Percentiles rank a stretch among this genome's conserved stretches.
phyloP scores from a whole-genome alignment of 805 yeast species.

The Peterozyma toletana region DNA sequence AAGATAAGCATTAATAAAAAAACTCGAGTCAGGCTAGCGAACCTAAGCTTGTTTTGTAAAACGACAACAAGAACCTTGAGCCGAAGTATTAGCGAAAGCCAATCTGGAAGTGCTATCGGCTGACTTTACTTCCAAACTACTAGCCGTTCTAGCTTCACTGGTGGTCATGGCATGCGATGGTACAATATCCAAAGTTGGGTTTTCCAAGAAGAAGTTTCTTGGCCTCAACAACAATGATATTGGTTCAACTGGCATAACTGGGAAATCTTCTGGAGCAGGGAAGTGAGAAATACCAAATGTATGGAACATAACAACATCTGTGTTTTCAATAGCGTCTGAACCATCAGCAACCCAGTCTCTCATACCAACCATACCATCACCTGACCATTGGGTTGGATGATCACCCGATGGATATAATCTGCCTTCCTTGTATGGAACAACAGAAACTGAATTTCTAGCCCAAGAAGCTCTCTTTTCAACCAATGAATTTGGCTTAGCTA shows the following conservation, averaged over 20 bases:
- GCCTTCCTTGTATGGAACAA: conserved; percentile 57
- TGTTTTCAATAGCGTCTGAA: conserved; percentile 38
- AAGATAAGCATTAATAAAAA: neutral
- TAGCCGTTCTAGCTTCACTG: conserved; percentile 19
- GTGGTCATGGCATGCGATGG: conserved; percentile 39
- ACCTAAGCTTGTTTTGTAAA: neutral
- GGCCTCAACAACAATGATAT: conserved; percentile 58
- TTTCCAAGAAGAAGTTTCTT: conserved; percentile 56
- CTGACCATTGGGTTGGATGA: conserved; percentile 51
- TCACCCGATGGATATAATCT: conserved; percentile 63
- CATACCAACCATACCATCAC: conserved; percentile 48
- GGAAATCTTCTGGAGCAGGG: conserved; percentile 74
- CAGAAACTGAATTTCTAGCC: conserved; percentile 53
- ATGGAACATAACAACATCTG: conserved; percentile 60
- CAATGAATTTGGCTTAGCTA: conserved; percentile 57
- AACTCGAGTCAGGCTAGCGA: neutral
- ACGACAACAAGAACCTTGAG: conserved; percentile 13
- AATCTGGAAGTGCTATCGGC: conserved; percentile 34
- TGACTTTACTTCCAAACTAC: conserved; percentile 22
- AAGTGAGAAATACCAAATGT: conserved; percentile 68
- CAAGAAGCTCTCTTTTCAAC: conserved; percentile 66
- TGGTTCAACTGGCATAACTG: conserved; percentile 70
- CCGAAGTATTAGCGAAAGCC: conserved; percentile 25
- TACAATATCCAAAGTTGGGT: conserved; percentile 59
- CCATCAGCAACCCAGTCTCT: conserved; percentile 51